phyloP scores from a whole-genome alignment of 1,139 yeast species.

The Lodderomyces orthopsilosis region DNA sequence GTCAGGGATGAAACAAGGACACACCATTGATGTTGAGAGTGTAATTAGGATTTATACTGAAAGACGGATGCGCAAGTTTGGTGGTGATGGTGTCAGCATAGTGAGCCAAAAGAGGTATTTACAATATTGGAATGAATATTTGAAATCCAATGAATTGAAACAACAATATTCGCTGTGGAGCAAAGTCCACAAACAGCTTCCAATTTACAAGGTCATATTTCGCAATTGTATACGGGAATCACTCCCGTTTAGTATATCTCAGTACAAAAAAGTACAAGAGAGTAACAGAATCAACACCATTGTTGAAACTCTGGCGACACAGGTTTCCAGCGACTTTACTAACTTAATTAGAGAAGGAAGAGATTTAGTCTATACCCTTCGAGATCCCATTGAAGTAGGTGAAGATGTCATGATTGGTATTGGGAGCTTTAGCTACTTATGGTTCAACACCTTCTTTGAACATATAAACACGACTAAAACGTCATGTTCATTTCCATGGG shows the following conservation, averaged over 20 bases:
- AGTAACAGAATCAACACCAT: slow-evolving; percentile 2
- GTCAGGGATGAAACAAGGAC: slow-evolving; percentile 22
- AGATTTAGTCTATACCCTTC: background rate
- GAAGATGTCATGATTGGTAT: slow-evolving; percentile 12
- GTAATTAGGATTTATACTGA: slow-evolving; percentile 55
- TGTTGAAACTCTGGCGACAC: background rate
- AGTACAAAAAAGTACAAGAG: slow-evolving; percentile 2
- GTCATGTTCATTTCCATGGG: slow-evolving; percentile 38
- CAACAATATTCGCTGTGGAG: slow-evolving; percentile 3
- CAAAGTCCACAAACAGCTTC: background rate
- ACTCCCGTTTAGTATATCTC: background rate
- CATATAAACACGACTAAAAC: background rate
- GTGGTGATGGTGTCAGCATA: slow-evolving; percentile 71
- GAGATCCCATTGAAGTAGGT: background rate
- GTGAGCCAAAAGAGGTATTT: slow-evolving; percentile 67
- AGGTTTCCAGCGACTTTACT: slow-evolving; percentile 1
- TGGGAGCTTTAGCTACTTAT: slow-evolving; percentile 13
- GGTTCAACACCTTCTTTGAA: slow-evolving; percentile 16
- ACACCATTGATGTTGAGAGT: slow-evolving; percentile 24
- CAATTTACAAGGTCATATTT: slow-evolving; percentile 1
- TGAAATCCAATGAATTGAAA: slow-evolving; percentile 11
- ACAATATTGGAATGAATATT: slow-evolving; percentile 50
- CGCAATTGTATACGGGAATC: background rate
- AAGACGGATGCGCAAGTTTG: slow-evolving; percentile 55
- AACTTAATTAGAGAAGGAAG: background rate